Evolutionary conservation across 768 basidiomycete genomes (phyloP).

Genomic region (Coprinopsis marcescibilis): DNA sequence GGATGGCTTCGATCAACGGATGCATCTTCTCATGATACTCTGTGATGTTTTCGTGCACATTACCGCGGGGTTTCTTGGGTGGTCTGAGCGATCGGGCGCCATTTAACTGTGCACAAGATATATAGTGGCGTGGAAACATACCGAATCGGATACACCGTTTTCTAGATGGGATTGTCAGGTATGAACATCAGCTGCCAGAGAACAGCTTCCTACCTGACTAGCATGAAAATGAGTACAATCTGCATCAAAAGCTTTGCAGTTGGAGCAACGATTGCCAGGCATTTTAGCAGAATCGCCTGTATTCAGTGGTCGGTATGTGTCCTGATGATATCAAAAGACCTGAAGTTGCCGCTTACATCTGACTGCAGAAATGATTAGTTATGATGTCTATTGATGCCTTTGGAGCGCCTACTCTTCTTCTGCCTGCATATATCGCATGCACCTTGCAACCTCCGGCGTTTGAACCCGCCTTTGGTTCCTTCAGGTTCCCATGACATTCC

Average conservation of each 20-base stretch:
- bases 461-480: slow-evolving; percentile 15
- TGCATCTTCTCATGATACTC: neutral
- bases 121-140: neutral
- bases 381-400: no score
- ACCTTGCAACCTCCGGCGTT: slow-evolving; percentile 26
- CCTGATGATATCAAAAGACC: neutral
- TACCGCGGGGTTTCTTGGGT: neutral
- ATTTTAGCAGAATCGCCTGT: slow-evolving; percentile 51
- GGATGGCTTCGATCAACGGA: neutral
- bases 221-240: slow-evolving; percentile 46
- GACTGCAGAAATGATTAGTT: slow-evolving; percentile 15
- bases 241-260: slow-evolving; percentile 38
- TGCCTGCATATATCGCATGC: slow-evolving; percentile 29
- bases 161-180: neutral
- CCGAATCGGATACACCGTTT: slow-evolving; percentile 8
- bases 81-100: neutral
- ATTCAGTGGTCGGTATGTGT: neutral
- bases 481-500: neutral
- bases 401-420: slow-evolving; percentile 26
- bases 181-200: neutral
- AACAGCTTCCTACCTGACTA: slow-evolving; percentile 31
- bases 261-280: slow-evolving; percentile 41
- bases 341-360: slow-evolving; percentile 21
- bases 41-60: neutral
- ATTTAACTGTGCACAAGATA: slow-evolving; percentile 9